phyloP scores from a whole-genome alignment of 2,329 filamentous ascomycete genomes.

The Ophiostoma perfectum region DNA sequence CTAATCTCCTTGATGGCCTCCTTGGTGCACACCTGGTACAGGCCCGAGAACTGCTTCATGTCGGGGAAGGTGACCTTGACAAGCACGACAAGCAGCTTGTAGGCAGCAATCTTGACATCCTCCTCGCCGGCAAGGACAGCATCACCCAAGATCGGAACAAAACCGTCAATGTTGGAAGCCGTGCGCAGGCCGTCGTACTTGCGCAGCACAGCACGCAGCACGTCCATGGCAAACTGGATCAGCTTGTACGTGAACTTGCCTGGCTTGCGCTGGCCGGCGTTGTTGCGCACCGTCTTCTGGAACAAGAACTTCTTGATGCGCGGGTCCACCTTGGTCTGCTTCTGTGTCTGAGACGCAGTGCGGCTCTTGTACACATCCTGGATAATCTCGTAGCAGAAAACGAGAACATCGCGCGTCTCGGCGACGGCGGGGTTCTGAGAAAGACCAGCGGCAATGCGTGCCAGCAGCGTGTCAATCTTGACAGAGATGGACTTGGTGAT shows the following conservation, averaged over 20 bases:
- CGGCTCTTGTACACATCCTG: slow-evolving; percentile 72
- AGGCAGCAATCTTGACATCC: slow-evolving; percentile 83
- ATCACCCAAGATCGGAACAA: slow-evolving; percentile 85
- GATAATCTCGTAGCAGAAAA: slow-evolving; percentile 93
- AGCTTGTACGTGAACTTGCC: slow-evolving; percentile 84
- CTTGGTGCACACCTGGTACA: slow-evolving; percentile 72
- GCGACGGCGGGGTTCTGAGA: slow-evolving; percentile 69
- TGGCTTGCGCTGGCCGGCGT: slow-evolving; percentile 59
- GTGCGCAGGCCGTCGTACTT: slow-evolving; percentile 80
- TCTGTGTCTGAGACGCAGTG: slow-evolving; percentile 30
- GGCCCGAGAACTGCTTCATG: slow-evolving; percentile 46
- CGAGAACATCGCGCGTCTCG: slow-evolving; percentile 72
- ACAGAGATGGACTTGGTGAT: slow-evolving; percentile 75
- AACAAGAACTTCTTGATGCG: slow-evolving; percentile 69
- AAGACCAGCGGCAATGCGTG: slow-evolving; percentile 76
- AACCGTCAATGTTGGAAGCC: slow-evolving; percentile 71
- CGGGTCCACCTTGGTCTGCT: slow-evolving; percentile 41
- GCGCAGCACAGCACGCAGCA: slow-evolving; percentile 77
- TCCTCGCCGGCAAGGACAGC: slow-evolving; percentile 78
- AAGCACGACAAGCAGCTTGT: slow-evolving; percentile 78
- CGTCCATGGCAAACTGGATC: slow-evolving; percentile 78
- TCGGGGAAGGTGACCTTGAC: slow-evolving; percentile 76
- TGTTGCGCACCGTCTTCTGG: slow-evolving; percentile 72
- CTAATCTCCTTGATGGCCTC: slow-evolving; percentile 81
- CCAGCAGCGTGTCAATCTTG: slow-evolving; percentile 85